Evolutionary conservation across 164 flowering plant species (phyloP), one percentile per base, ranked within the genome.

Genomic region (Berberis thunbergii): DNA sequence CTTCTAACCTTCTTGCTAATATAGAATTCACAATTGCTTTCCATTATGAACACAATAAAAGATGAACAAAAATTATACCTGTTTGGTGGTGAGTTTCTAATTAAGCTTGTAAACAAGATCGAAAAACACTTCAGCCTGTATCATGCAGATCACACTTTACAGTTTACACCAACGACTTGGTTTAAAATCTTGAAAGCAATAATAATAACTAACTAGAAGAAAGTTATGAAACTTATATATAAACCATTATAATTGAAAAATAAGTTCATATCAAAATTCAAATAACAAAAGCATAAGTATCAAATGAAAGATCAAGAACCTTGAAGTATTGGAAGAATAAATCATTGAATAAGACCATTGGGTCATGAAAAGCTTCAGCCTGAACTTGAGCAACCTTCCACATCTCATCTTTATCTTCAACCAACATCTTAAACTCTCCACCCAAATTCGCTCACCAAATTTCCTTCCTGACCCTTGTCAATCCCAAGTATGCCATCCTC

Each of bases 341-440:
- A 71, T 84, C 84, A 74, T 88, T 67, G 65, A 89, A 85, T 64
- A 93, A 48, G 50, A 77, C 60, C 12, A 72, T 63, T 0, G 97
- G 91, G 13, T 60, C 81, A 69, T 93, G 86, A 65, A 89, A 93
- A 2, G 98, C 96, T 75, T 89, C 81, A 57, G 97, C 90, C 74
- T 89, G 98, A 71, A 89, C 74, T 12, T 69, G 57, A 66, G 89
- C 89, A 2, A 78, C 96, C 43, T 53, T 71, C 69, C 78, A 83
- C 81, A 85, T 86, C 74, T 87, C 96, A 48, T 65, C 78, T 26
- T 69, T 80, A 38, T 70, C 72, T 67, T 73, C 81, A 44, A 40
- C 76, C 81, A 88, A 70, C 41, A 87, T 82, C 77, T 96, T 86
- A 65, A 65, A 86, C 93, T 13, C 72, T 71, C 98, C 98, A 92